Base-by-base conservation (phyloP, 2,329 filamentous ascomycete species). In the Curvularia hawaiiensis region DNA sequence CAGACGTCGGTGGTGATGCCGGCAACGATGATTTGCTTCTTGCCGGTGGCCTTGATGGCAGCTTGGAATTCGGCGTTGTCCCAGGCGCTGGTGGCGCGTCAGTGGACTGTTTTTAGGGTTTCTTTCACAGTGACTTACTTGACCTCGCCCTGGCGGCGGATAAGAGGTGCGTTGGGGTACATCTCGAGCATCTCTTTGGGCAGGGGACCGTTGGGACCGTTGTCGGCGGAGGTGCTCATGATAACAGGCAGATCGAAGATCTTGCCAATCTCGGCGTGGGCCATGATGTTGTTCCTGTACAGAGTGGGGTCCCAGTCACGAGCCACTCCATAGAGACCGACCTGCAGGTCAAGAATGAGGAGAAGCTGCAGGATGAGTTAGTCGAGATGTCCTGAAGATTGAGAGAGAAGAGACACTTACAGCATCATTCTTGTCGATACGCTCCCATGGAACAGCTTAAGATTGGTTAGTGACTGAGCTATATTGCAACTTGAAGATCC, bases 1-100 rank as follows among this genome's bases (percentile, higher is more conserved):
- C 88, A 91, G 57, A 92, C 89, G 72, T 92, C 90, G 0, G 90
- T 92, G 2, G 85, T 83, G 66, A 92, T 90, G 8, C 90, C 89
- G 3, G 81, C 88, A 16, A 93, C 75, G 68, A 92, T 89, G 66
- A 92, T 79, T 72, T 92, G 90, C 30, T 82, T 86, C 72, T 86
- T 87, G 56, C 84, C 84, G 4, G 88, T 84, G 1, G 87, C 88
- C 61, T 82, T 77, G 59, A 92, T 81, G 2, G 90, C 89, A 1
- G 79, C 79, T 35, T 83, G 83, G 79, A 92, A 91, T 0, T 89
- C 84, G 3, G 81, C 64, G 65, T 90, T 91, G 70, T 92, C 90
- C 90, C 88, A 91, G 3, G 90, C 89, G 69, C 72, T 75, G 50
- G 10, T 2, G n/a, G 11, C 16, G 39, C 28, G 66, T 60, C 33